phyloP scores from a whole-genome alignment of 1,284 basidiomycete species.

The Psilocybe mexicana region DNA sequence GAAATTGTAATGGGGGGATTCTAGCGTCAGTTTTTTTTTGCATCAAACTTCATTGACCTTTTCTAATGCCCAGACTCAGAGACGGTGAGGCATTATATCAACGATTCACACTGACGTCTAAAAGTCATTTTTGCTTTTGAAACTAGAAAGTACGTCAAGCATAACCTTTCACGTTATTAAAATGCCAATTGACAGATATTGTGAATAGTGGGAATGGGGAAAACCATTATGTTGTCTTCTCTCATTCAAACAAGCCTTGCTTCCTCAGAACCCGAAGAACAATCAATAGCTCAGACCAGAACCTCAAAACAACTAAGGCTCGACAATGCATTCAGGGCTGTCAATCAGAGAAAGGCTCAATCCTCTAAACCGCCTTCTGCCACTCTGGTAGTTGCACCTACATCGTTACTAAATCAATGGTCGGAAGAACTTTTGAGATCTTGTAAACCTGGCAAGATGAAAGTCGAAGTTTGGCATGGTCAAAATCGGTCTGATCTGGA shows the following conservation, averaged over 20 bases:
- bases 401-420: slow-evolving; percentile 92
- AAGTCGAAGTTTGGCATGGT: slow-evolving; percentile 84
- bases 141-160: slow-evolving; percentile 30
- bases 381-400: slow-evolving; percentile 92
- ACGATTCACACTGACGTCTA: background rate
- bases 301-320: slow-evolving; percentile 63
- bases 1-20: slow-evolving; percentile 83
- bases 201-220: slow-evolving; percentile 86
- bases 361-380: slow-evolving; percentile 49
- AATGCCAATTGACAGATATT: background rate
- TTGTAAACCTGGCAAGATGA: slow-evolving; percentile 69
- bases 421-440: slow-evolving; percentile 80
- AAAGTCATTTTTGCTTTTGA: background rate
- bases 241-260: slow-evolving; percentile 82
- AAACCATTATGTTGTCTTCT: slow-evolving; percentile 95
- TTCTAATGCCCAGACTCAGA: slow-evolving; percentile 32
- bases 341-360: slow-evolving; percentile 32
- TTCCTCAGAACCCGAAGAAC: slow-evolving; percentile 37
- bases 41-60: slow-evolving; percentile 10
- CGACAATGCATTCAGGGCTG: slow-evolving; percentile 58
- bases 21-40: slow-evolving; percentile 64
- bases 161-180: background rate
- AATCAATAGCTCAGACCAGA: slow-evolving; percentile 27
- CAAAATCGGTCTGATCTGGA: slow-evolving; percentile 79
- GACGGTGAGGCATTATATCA: slow-evolving; percentile 5